Evolutionary conservation across 345 rosid species (phyloP), one percentile per base, ranked within the genome.

Genomic region (Bruguiera sexangula): DNA sequence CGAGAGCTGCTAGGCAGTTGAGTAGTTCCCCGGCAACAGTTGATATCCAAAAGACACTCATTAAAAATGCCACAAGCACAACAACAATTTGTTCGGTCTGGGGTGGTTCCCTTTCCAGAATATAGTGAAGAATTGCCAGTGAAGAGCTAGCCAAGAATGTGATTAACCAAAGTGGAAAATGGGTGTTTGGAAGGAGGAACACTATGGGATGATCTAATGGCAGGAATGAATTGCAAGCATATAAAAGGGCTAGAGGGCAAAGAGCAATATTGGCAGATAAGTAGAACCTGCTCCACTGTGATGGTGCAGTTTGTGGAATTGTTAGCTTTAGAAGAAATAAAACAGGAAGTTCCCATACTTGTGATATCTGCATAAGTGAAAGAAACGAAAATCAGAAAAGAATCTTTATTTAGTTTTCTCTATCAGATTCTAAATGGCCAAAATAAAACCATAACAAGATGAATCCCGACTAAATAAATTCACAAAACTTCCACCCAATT

Each of bases 41-140:
- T 18, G 99, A 95, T 85, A 92, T 92, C 99, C 99, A 92, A 70
- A 89, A 88, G 30, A 95, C 99, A 62, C 96, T 90, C 99, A 95
- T 92, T 65, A 88, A 54, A 71, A 92, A 95, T 69, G 96, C 92
- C 58, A 85, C 29, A 18, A 73, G 67, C 57, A 89, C 85, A 3
- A 92, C 79, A 1, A 82, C 83, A 27, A 92, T 66, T 81, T 87
- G 93, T 86, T 95, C 97, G 0, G 85, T 84, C 74, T 95, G 86
- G 7, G 99, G 96, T 43, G 96, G 89, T 73, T 92, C 92, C 55
- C 75, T 88, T 82, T 95, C 96, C 27, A 88, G 52, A 53, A 87
- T 75, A 75, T 80, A 92, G 85, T 92, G 93, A 70, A 95, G 88
- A 70, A 82, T 62, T 21, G 92, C 92, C 0, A 92, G 88, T 22